Conservation (phyloP, 345 rosid species). For the Populus simonii region DNA sequence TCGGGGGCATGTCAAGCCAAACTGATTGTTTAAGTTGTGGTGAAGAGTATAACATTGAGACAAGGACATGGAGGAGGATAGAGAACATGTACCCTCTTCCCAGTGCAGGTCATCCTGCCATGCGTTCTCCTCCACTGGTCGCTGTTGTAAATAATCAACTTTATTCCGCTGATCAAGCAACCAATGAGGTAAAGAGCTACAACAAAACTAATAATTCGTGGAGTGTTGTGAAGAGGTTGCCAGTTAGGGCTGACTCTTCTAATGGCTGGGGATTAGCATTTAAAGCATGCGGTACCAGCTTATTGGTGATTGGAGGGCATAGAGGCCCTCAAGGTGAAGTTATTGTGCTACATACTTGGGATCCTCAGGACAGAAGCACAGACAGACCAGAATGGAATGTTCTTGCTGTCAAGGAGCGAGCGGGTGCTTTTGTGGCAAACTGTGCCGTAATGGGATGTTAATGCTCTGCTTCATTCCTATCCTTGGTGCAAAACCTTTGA, state of each 20-base stretch:
- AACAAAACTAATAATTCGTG: conserved; percentile 58
- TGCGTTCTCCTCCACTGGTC: conserved; percentile 65
- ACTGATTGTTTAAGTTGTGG: conserved; percentile 59
- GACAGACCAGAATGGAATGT: conserved; percentile 81
- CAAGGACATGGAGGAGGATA: conserved; percentile 59
- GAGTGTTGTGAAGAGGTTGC: conserved; percentile 76
- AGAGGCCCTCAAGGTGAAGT: conserved; percentile 63
- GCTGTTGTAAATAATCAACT: conserved; percentile 72
- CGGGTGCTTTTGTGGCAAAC: conserved; percentile 78
- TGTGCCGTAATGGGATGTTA: conserved; percentile 81
- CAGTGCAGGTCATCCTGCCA: conserved; percentile 70
- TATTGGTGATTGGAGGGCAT: conserved; percentile 74
- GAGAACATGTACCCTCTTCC: conserved; percentile 81
- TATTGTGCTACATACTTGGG: conserved; percentile 71
- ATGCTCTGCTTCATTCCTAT: conserved; percentile 6
- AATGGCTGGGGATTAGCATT: conserved; percentile 90
- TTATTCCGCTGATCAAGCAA: conserved; percentile 61
- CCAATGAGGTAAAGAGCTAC: conserved; percentile 77
- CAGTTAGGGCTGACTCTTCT: conserved; percentile 67
- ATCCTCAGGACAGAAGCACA: conserved; percentile 55
- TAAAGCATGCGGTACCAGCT: conserved; percentile 65
- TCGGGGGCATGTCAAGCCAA: conserved; percentile 74
- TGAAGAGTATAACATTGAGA: conserved; percentile 64
- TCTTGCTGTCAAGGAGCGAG: conserved; percentile 65
- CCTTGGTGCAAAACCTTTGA: conserved; percentile 3